phyloP scores from a whole-genome alignment of 306 rosid species.

The Quercus suber region DNA sequence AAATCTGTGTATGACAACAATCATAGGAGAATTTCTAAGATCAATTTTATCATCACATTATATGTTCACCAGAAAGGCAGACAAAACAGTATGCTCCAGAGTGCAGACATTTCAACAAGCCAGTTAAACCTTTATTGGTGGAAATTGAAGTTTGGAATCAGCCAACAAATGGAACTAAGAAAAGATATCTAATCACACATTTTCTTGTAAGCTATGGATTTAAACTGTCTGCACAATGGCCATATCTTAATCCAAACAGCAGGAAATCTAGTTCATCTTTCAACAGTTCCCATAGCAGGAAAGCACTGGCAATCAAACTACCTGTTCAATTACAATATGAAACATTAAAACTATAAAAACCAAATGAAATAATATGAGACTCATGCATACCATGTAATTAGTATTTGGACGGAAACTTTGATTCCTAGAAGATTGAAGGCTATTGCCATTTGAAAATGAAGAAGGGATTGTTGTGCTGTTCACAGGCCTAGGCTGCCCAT shows the following conservation, averaged over 20 bases:
- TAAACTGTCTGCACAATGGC: neutral
- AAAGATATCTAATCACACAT: neutral
- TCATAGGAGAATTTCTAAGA: too few relatives aligned
- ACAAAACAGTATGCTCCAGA: neutral
- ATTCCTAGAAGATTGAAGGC: conserved; percentile 55
- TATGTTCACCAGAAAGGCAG: neutral
- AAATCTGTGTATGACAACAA: neutral
- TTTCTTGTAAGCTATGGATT: neutral
- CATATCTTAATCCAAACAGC: neutral
- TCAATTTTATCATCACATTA: too few relatives aligned
- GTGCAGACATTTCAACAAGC: neutral
- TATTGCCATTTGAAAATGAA: conserved; percentile 53
- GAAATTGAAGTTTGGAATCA: neutral
- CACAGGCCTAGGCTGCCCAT: conserved; percentile 81
- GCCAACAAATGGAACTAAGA: neutral
- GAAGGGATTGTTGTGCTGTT: conserved; percentile 49
- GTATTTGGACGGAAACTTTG: conserved; percentile 69
- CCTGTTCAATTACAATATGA: neutral
- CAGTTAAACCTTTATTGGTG: neutral
- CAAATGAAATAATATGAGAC: neutral
- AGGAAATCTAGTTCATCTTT: neutral
- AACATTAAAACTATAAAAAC: neutral
- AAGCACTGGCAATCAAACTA: neutral
- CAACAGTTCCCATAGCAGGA: neutral
- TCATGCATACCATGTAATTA: conserved; percentile 63